Evolutionary conservation across 768 basidiomycete species (phyloP), one percentile per base, ranked within the genome.

Genomic region (Rhodosporidiobolus odoratus): DNA sequence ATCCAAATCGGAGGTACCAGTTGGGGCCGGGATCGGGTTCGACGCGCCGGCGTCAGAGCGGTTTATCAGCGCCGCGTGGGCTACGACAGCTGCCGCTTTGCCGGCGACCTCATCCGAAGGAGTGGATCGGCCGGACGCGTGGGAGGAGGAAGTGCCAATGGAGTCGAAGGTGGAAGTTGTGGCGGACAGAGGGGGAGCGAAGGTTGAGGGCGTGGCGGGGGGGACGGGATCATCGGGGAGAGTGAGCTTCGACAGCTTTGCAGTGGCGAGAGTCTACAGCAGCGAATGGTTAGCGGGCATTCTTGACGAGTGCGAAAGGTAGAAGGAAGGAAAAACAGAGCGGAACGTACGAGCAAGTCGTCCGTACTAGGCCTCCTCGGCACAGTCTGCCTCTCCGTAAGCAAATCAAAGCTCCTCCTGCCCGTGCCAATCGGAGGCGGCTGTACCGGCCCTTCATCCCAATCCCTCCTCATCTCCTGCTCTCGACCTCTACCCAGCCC

Each of bases 341-440:
- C 45, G 15, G 10, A 30, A 65, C 72, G 27, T 47, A 73, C 72
- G 7, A 74, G 62, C 1, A 74, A 62, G n/a, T 74, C 53, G 15
- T 74, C 73, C 21, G 68, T 74, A 30, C 73, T 74, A 13, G 68
- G 66, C 41, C 65, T 40, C n/a, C 73, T 43, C 23, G 69, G 34
- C 10, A 74, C 23, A 7, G 62, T 37, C 23, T 32, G 48, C 16
- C 53, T 23, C 13, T 52, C 56, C 23, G 62, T 66, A 43, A 73
- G 25, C 34, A 58, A 4, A 40, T 73, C 72, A 13, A 73, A 67
- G 30, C 64, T 66, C 27, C 62, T 37, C 34, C 73, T 38, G 2
- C 41, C 34, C 30, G 21, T 16, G 5, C 37, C 5, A 16, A 2
- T 30, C 58, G 27, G 15, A 38, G 58, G 27, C 59, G 60, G 17